A percentile compares a stretch with the other conserved stretches of the same genome.
These are phyloP conservation scores for Nephelium lappaceum DNA, from an alignment of 345 rosid genomes.

Conservation along the genomic window DNA sequence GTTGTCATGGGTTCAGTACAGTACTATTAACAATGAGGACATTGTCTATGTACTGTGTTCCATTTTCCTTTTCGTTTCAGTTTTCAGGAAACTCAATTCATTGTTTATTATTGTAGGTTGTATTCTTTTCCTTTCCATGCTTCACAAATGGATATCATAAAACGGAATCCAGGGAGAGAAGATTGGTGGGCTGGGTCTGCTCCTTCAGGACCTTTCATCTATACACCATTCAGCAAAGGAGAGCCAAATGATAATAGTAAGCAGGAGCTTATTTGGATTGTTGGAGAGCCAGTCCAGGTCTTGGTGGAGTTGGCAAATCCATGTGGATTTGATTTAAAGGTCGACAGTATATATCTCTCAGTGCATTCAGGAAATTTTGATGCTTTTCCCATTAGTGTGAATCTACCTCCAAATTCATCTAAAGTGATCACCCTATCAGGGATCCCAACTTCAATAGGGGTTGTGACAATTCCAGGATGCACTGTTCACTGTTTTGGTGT, in stretches of 20 bases:
- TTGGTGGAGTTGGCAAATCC: slow-evolving; percentile 99
- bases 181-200: slow-evolving; percentile 99
- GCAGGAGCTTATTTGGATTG: slow-evolving; percentile 91
- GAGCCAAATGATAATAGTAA: slow-evolving; percentile 72
- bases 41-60: not conserved
- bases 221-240: slow-evolving; percentile 97
- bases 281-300: slow-evolving; percentile 97
- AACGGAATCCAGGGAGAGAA: slow-evolving; percentile 82
- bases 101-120: slow-evolving; percentile 50
- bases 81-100: not conserved
- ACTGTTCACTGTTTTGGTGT: slow-evolving; percentile 96
- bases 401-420: slow-evolving; percentile 95
- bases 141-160: slow-evolving; percentile 79
- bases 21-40: not conserved
- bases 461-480: slow-evolving; percentile 83
- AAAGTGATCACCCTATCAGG: slow-evolving; percentile 94
- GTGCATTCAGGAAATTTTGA: slow-evolving; percentile 87
- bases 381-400: slow-evolving; percentile 87
- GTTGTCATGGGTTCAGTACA: not conserved
- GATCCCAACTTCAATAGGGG: slow-evolving; percentile 85
- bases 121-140: slow-evolving; percentile 86
- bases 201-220: slow-evolving; percentile 97
- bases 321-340: slow-evolving; percentile 87
- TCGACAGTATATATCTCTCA: slow-evolving; percentile 93
- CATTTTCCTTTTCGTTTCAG: not conserved